A percentile compares a stretch with the other conserved stretches of the same genome.
Conservation (phyloP, 2,329 filamentous ascomycete species). For the Colletotrichum chrysophilum region DNA sequence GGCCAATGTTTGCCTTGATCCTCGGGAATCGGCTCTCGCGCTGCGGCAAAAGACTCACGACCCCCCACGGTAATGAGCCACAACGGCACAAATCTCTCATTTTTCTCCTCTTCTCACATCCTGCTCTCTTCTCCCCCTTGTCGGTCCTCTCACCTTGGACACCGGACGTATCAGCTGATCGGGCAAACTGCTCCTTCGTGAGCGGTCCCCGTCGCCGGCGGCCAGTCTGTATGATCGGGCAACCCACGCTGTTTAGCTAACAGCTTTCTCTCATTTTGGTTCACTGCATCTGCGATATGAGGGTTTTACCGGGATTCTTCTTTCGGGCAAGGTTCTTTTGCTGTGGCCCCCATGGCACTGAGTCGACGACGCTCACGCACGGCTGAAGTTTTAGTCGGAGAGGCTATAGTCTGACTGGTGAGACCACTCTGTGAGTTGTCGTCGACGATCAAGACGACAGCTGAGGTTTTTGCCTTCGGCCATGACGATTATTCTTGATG, state of each 20-base stretch:
- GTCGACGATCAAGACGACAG: neutral
- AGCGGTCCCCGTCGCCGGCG: neutral
- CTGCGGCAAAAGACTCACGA: neutral
- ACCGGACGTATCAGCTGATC: neutral
- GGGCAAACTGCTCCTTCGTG: constrained; percentile 1
- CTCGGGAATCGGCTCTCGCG: neutral
- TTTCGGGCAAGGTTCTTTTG: neutral
- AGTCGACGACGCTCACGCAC: neutral
- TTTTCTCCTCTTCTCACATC: neutral
- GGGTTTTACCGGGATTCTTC: neutral
- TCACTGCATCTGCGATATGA: neutral
- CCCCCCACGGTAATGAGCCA: constrained; percentile 14
- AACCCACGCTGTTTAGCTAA: constrained; percentile 9
- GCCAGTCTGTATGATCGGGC: constrained; percentile 4
- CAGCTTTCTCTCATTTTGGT: neutral
- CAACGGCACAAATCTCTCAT: neutral
- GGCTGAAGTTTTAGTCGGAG: neutral
- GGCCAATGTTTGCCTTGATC: neutral
- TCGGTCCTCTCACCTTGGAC: neutral
- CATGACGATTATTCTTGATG: neutral
- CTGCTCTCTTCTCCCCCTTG: neutral
- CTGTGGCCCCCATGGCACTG: neutral
- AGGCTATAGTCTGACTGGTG: neutral
- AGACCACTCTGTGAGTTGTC: constrained; percentile 2
- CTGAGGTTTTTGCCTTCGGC: neutral